A percentile compares a stretch with the other conserved stretches of the same genome.
phyloP scores from a whole-genome alignment of 768 basidiomycete genomes.

The Lactifluus echinatus region DNA sequence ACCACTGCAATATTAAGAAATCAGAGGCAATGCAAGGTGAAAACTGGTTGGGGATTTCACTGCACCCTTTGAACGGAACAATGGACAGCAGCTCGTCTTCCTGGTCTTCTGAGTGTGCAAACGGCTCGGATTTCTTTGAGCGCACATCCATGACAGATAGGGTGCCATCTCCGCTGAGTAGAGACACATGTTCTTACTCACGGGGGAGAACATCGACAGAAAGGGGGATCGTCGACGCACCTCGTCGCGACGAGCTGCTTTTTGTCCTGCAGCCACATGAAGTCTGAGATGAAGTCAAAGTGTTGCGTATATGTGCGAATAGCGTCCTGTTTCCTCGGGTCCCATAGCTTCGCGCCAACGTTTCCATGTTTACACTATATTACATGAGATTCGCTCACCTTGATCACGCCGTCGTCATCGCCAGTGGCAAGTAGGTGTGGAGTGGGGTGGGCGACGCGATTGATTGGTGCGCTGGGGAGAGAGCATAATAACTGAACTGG shows the following conservation, averaged over 20 bases:
- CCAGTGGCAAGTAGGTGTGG: slow-evolving; percentile 75
- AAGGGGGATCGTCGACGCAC: slow-evolving; percentile 34
- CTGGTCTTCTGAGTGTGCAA: slow-evolving; percentile 89
- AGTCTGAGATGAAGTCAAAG: slow-evolving; percentile 91
- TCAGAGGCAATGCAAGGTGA: neutral
- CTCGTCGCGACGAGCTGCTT: slow-evolving; percentile 83
- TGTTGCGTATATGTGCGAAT: slow-evolving; percentile 74
- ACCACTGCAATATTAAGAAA: slow-evolving; percentile 37
- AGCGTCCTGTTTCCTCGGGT: slow-evolving; percentile 59
- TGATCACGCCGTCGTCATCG: slow-evolving; percentile 91
- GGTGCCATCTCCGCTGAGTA: slow-evolving; percentile 84
- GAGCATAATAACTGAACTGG: slow-evolving; percentile 11
- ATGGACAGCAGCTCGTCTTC: slow-evolving; percentile 90
- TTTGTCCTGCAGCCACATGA: slow-evolving; percentile 65
- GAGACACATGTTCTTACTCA: neutral
- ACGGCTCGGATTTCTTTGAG: slow-evolving; percentile 65
- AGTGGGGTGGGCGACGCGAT: slow-evolving; percentile 67
- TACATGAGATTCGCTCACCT: slow-evolving; percentile 39
- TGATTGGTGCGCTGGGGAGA: slow-evolving; percentile 61
- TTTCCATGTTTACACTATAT: neutral
- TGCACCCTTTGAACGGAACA: slow-evolving; percentile 73
- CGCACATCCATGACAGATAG: slow-evolving; percentile 88
- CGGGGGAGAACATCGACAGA: neutral
- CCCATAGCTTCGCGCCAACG: slow-evolving; percentile 69
- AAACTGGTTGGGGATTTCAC: slow-evolving; percentile 1